Evolutionary conservation across 2,329 filamentous ascomycete genomes (phyloP).

Genomic region (Parafenestella ontariensis): DNA sequence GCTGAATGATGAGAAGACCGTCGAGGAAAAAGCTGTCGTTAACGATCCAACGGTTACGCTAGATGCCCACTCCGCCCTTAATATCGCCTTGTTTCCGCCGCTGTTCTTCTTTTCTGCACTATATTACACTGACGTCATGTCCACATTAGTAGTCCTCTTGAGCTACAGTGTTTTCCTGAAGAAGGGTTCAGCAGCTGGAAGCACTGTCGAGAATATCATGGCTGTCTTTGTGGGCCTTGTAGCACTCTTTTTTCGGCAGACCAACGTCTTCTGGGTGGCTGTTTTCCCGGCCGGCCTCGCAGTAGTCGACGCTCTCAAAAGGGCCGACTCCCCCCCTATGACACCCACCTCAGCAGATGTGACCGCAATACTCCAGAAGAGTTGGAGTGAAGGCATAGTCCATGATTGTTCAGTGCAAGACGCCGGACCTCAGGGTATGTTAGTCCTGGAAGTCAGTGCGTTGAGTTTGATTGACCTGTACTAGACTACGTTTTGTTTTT

Average conservation of each 20-base stretch:
- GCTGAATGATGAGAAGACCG: neutral
- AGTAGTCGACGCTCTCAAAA: constrained; percentile 39
- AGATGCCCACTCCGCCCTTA: constrained; percentile 70
- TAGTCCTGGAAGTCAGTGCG: too few relatives aligned
- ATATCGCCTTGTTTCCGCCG: constrained; percentile 84
- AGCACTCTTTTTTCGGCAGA: constrained; percentile 83
- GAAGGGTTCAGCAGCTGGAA: constrained; percentile 15
- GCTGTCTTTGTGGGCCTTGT: constrained; percentile 65
- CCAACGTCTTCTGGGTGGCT: constrained; percentile 95
- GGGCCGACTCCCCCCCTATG: constrained; percentile 2
- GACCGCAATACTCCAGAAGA: constrained; percentile 13
- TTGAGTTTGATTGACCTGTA: constrained; percentile 5
- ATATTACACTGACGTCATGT: constrained; percentile 93
- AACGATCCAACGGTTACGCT: constrained; percentile 45
- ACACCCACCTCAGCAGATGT: neutral
- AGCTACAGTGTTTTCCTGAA: constrained; percentile 65
- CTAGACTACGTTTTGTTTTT: constrained; percentile 44
- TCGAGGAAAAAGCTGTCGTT: neutral
- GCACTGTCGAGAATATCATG: constrained; percentile 16
- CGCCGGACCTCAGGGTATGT: constrained; percentile 33
- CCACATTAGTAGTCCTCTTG: constrained; percentile 75
- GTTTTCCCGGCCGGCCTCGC: constrained; percentile 71
- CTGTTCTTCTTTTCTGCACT: constrained; percentile 95
- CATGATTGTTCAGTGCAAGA: constrained; percentile 32
- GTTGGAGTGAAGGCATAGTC: constrained; percentile 32